phyloP scores from a whole-genome alignment of 1,284 basidiomycete genomes.

The Gomphus bonarii region DNA sequence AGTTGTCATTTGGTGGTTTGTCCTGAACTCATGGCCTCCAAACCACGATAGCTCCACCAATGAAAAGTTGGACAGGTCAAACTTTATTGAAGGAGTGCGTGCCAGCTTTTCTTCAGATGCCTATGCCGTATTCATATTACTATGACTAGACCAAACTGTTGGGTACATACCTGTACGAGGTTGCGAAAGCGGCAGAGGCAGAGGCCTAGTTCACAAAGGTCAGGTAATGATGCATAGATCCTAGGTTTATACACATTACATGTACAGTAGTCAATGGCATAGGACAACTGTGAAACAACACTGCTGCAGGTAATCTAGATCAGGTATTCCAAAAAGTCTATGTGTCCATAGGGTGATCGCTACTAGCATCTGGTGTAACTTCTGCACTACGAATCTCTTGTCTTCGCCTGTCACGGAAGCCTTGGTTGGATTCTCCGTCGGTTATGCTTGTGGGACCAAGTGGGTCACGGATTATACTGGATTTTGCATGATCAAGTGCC shows the following conservation, averaged over 20 bases:
- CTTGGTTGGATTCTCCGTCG: neutral
- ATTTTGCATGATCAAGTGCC: neutral
- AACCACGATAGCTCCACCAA: constrained; percentile 65
- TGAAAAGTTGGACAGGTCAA: constrained; percentile 90
- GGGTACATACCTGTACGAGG: constrained; percentile 78
- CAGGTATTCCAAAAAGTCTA: neutral
- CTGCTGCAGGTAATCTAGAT: neutral
- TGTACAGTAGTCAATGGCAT: constrained; percentile 3
- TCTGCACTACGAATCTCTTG: neutral
- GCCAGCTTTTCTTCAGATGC: neutral
- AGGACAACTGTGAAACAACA: neutral
- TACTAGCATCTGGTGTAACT: neutral
- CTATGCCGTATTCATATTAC: constrained; percentile 7
- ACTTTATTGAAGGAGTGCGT: constrained; percentile 85
- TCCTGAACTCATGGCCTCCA: constrained; percentile 5
- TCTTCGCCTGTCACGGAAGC: constrained; percentile 6
- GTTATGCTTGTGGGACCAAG: constrained; percentile 10
- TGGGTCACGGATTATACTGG: constrained; percentile 14
- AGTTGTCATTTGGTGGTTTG: constrained; percentile 21
- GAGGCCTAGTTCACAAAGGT: neutral
- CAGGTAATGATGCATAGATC: neutral
- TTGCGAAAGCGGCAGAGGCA: too few species aligned
- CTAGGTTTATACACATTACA: constrained; percentile 2
- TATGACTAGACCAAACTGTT: constrained; percentile 57
- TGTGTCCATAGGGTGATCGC: neutral